phyloP scores from a whole-genome alignment of 208 protist genomes.

The Crithidia expoeki region DNA sequence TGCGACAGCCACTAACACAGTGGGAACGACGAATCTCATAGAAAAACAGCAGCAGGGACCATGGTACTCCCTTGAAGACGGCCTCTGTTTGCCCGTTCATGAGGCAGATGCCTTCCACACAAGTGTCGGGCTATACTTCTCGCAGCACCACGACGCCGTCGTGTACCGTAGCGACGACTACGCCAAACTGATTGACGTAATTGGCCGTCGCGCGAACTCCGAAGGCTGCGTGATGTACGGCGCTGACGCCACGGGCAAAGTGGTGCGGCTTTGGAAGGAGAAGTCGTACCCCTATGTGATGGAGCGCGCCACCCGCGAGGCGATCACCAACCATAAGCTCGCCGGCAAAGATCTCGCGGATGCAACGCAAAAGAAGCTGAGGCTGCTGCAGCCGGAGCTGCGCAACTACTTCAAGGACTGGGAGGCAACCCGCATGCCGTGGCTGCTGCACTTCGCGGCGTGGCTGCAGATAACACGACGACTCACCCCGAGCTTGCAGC shows the following conservation, averaged over 20 bases:
- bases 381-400: constrained; percentile 33
- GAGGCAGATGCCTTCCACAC: constrained; percentile 25
- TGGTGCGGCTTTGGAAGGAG: constrained; percentile 61
- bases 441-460: constrained; percentile 50
- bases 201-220: constrained; percentile 44
- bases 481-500: constrained; percentile 28
- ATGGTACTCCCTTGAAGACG: constrained; percentile 17
- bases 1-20: background rate
- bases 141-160: constrained; percentile 15
- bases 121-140: constrained; percentile 40
- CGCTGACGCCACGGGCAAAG: constrained; percentile 25
- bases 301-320: constrained; percentile 66
- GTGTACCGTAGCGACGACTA: constrained; percentile 32
- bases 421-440: constrained; percentile 52
- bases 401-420: constrained; percentile 52
- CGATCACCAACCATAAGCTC: constrained; percentile 51
- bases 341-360: constrained; percentile 34
- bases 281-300: constrained; percentile 57
- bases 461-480: constrained; percentile 49
- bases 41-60: background rate
- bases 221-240: constrained; percentile 75
- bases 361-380: constrained; percentile 47
- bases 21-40: background rate
- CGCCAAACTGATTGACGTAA: constrained; percentile 31
- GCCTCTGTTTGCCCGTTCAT: constrained; percentile 35